A percentile compares a stretch with the other conserved stretches of the same genome.
These are phyloP conservation scores for Flaveria sonorensis DNA, from an alignment of 129 eudicot genomes.

Conservation along the genomic window DNA sequence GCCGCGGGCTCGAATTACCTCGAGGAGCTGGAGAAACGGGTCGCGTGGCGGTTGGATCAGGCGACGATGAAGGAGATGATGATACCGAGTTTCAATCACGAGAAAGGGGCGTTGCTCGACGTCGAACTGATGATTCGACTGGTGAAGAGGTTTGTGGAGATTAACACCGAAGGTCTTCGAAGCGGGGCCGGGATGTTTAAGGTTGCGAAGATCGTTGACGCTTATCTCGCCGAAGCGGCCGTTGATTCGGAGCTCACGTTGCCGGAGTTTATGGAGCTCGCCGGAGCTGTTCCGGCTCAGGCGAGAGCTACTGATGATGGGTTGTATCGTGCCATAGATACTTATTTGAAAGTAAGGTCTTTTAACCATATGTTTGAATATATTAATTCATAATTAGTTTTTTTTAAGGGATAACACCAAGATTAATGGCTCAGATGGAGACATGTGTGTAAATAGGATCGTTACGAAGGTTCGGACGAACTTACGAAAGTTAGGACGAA, in stretches of 20 bases:
- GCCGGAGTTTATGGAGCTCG: constrained; percentile 67
- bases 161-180: constrained; percentile 45
- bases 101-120: constrained; percentile 56
- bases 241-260: constrained; percentile 50
- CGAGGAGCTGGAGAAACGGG: constrained; percentile 55
- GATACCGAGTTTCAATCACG: constrained; percentile 84
- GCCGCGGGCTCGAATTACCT: constrained; percentile 42
- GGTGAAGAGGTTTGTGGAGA: constrained; percentile 54
- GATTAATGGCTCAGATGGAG: too few relatives aligned
- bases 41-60: constrained; percentile 71
- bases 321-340: constrained; percentile 86
- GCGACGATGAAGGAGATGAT: constrained; percentile 67
- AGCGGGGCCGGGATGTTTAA: constrained; percentile 63
- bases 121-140: constrained; percentile 57
- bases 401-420: too few relatives aligned
- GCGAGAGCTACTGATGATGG: constrained; percentile 77
- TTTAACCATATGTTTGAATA: neutral
- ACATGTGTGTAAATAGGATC: too few relatives aligned
- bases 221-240: constrained; percentile 85
- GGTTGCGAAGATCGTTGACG: constrained; percentile 76
- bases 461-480: too few relatives aligned
- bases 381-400: too few relatives aligned
- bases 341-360: constrained; percentile 73
- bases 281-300: constrained; percentile 61
- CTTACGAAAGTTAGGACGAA: too few relatives aligned